Base-by-base conservation (phyloP, 768 basidiomycete genomes). In the Lyophyllum shimeji region DNA sequence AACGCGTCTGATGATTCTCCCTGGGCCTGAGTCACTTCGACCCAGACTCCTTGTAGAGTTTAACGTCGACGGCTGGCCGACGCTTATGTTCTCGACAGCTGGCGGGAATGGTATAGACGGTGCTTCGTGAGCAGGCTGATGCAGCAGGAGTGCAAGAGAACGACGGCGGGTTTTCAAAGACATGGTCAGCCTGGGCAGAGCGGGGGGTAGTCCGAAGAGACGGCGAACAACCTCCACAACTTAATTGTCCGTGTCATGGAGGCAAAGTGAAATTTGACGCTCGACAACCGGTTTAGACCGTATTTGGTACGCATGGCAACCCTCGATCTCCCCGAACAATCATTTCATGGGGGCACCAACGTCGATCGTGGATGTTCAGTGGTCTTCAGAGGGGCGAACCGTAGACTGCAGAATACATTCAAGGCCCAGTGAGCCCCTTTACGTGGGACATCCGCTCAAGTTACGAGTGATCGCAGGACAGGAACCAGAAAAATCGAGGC, bases 1-100 rank as follows among this genome's bases (percentile, higher is more conserved):
- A 17, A 69, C 67, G 43, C 67, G 65, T 53, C 60, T 59, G 12
- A 69, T 67, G 13, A 69, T 52, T 33, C 49, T 47, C 20, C 56
- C 60, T 7, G 56, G 43, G 24, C 57, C 52, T 34, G 63, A 60
- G 18, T 42, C 33, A 23, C 43, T 46, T 31, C 37, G 57, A 12
- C n/a, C n/a, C n/a, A n/a, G n/a, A n/a, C n/a, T n/a, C n/a, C 34
- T n/a, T 23, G 53, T 33, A 29, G 49, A 21, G 15, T 50, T 20
- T 11, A 50, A 47, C n/a, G 53, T 18, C 20, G 53, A 53, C 25
- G 60, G 27, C 27, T 58, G 51, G 12, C 52, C 25, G 25, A 44
- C 24, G 37, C 34, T 57, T 46, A 60, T 54, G 37, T 60, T 57
- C 44, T 63, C 62, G 11, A 61, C 60, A 49, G 62, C 53, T 52